Evolutionary conservation across 2,329 filamentous ascomycete genomes (phyloP).

Genomic region (Cytospora leucostoma): DNA sequence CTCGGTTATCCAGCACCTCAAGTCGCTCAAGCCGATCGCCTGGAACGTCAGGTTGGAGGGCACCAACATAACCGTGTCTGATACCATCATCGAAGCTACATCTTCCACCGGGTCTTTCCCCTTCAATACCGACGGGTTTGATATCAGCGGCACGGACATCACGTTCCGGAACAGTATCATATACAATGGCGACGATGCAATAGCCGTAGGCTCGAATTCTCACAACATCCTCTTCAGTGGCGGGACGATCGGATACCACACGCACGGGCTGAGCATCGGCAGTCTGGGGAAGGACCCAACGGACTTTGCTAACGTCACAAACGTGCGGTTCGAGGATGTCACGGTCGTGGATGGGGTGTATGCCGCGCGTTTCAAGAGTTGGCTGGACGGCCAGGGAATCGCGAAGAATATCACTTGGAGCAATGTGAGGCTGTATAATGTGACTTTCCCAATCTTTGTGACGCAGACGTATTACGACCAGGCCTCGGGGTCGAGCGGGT

Average conservation of each 20-base stretch:
- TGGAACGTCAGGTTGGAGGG: constrained; percentile 45
- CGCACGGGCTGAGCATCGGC: constrained; percentile 47
- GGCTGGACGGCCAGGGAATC: not conserved
- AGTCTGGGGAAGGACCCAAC: constrained; percentile 42
- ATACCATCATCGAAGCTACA: constrained; percentile 43
- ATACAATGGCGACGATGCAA: constrained; percentile 46
- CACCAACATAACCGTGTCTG: constrained; percentile 42
- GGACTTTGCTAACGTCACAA: constrained; percentile 41
- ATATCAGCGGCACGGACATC: constrained; percentile 36
- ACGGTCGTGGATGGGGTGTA: constrained; percentile 45
- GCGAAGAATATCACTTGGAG: constrained; percentile 44
- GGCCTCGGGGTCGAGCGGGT: constrained; percentile 23
- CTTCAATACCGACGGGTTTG: constrained; percentile 44
- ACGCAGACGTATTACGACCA: constrained; percentile 48
- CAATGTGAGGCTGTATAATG: constrained; percentile 45
- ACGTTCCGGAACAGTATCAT: constrained; percentile 37
- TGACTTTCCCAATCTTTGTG: constrained; percentile 49
- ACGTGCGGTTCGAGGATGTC: constrained; percentile 46
- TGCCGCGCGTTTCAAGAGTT: constrained; percentile 41
- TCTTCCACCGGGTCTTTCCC: constrained; percentile 41
- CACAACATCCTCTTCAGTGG: constrained; percentile 42
- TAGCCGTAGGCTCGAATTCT: constrained; percentile 42
- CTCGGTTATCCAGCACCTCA: constrained; percentile 42
- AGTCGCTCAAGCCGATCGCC: constrained; percentile 46
- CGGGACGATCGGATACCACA: constrained; percentile 46